A percentile compares a stretch with the other conserved stretches of the same genome.
Conservation (phyloP, 1,139 yeast genomes). For the Suhomyces panamericanus region DNA sequence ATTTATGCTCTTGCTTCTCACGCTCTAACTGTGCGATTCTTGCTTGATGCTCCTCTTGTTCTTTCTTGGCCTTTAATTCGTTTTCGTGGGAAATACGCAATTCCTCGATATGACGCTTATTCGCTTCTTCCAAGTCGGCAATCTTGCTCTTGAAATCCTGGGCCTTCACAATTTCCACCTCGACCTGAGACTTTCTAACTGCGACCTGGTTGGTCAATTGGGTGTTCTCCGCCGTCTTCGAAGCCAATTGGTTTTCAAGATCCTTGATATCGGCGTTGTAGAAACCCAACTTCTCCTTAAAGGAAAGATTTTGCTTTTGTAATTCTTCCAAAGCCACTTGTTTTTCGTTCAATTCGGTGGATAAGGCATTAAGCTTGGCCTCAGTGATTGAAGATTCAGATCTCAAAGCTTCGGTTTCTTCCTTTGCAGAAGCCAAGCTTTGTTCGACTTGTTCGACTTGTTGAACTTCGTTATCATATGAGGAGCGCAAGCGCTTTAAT, state of each 20-base stretch:
- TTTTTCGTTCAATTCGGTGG: slow-evolving; percentile 62
- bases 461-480: slow-evolving; percentile 77
- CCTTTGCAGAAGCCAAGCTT: slow-evolving; percentile 55
- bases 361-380: slow-evolving; percentile 75
- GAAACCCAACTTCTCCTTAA: slow-evolving; percentile 67
- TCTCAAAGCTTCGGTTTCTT: slow-evolving; percentile 70
- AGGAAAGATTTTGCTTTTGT: slow-evolving; percentile 61
- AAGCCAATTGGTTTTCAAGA: slow-evolving; percentile 55
- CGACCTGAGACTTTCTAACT: slow-evolving; percentile 69
- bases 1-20: slow-evolving; percentile 31
- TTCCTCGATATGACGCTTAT: slow-evolving; percentile 27
- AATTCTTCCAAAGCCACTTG: slow-evolving; percentile 62
- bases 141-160: slow-evolving; percentile 40
- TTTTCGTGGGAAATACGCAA: slow-evolving; percentile 17
- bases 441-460: slow-evolving; percentile 72
- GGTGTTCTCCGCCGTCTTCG: slow-evolving; percentile 52
- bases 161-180: slow-evolving; percentile 58
- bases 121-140: slow-evolving; percentile 28
- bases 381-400: slow-evolving; percentile 79
- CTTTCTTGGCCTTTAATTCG: slow-evolving; percentile 6
- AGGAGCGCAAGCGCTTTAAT: slow-evolving; percentile 61
- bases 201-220: slow-evolving; percentile 63
- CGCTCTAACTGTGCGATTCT: slow-evolving; percentile 34
- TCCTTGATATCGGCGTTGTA: slow-evolving; percentile 68
- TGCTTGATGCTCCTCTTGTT: slow-evolving; percentile 9